phyloP scores from a whole-genome alignment of 169 alveolate species.

The Plasmodium ovale region DNA sequence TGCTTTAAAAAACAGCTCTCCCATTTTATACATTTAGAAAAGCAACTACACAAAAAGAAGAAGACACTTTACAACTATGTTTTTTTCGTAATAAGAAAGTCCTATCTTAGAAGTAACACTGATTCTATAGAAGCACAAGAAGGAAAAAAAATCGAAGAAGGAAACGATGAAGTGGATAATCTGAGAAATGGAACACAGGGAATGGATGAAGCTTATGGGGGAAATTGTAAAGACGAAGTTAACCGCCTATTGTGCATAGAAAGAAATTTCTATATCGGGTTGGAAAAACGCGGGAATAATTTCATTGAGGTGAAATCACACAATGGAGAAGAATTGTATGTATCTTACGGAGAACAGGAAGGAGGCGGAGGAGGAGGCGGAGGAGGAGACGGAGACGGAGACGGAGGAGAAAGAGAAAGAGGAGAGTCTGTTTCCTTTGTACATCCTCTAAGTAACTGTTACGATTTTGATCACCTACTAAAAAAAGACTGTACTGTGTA shows the following conservation, averaged over 20 bases:
- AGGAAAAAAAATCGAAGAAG: background rate
- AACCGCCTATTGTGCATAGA: conserved; percentile 3
- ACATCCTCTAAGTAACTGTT: conserved; percentile 43
- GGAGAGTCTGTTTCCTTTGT: conserved; percentile 60
- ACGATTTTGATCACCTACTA: conserved; percentile 31
- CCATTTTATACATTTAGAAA: conserved; percentile 19
- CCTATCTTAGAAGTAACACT: background rate
- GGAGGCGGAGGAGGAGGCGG: background rate
- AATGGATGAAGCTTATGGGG: background rate
- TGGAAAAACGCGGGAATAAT: conserved; percentile 24
- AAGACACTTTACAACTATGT: conserved; percentile 10
- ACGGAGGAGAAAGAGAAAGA: background rate
- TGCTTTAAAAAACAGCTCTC: conserved; percentile 32
- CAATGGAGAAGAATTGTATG: conserved; percentile 13
- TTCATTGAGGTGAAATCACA: background rate
- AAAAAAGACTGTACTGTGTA: conserved; percentile 21
- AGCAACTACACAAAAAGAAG: background rate
- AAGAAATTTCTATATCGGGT: conserved; percentile 24
- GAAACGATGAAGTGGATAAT: background rate
- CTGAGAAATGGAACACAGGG: background rate
- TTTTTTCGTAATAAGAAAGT: conserved; percentile 30
- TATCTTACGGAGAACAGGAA: background rate
- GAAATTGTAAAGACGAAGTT: background rate
- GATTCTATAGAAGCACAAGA: background rate
- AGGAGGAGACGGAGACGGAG: background rate